A percentile compares a stretch with the other conserved stretches of the same genome.
Evolutionary conservation across 139 green algal genomes (phyloP).

Genomic region (Axilococcus clingmanii): DNA sequence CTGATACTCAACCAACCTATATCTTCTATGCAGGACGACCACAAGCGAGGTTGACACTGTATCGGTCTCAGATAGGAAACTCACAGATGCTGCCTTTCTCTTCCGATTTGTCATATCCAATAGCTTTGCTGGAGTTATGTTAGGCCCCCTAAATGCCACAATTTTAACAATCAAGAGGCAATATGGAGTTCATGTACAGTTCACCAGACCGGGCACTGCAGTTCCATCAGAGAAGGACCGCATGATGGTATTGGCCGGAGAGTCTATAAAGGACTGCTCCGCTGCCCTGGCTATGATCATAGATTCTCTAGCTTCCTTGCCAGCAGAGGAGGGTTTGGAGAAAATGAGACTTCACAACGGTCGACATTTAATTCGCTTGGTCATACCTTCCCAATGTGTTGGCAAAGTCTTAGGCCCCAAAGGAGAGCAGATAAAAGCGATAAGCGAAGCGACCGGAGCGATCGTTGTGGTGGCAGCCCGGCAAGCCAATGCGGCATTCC

Average conservation of each 20-base stretch:
- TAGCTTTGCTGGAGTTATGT: slow-evolving; percentile 13
- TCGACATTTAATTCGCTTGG: slow-evolving; percentile 6
- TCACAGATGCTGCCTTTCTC: slow-evolving; percentile 18
- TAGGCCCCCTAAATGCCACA: slow-evolving; percentile 13
- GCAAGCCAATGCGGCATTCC: slow-evolving; percentile 17
- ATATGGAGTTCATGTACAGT: slow-evolving; percentile 21
- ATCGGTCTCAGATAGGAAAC: background rate
- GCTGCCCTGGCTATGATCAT: slow-evolving; percentile 11
- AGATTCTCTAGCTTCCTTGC: slow-evolving; percentile 1
- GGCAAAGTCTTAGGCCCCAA: slow-evolving; percentile 24
- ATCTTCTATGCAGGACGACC: no score
- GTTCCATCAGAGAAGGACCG: slow-evolving; percentile 12
- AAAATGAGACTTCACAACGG: background rate
- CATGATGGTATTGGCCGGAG: slow-evolving; percentile 27
- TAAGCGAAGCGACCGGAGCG: background rate
- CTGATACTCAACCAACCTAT: no score
- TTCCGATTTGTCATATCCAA: slow-evolving; percentile 26
- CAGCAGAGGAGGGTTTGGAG: slow-evolving; percentile 8
- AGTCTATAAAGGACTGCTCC: background rate
- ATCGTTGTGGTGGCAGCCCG: slow-evolving; percentile 17
- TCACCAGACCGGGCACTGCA: slow-evolving; percentile 14
- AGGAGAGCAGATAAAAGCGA: slow-evolving; percentile 13
- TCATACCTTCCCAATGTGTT: slow-evolving; percentile 22
- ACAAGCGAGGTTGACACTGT: no score
- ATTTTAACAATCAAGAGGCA: slow-evolving; percentile 20